A percentile compares a stretch with the other conserved stretches of the same genome.
phyloP scores from a whole-genome alignment of 768 basidiomycete genomes.

The Strobilomyces confusus region DNA sequence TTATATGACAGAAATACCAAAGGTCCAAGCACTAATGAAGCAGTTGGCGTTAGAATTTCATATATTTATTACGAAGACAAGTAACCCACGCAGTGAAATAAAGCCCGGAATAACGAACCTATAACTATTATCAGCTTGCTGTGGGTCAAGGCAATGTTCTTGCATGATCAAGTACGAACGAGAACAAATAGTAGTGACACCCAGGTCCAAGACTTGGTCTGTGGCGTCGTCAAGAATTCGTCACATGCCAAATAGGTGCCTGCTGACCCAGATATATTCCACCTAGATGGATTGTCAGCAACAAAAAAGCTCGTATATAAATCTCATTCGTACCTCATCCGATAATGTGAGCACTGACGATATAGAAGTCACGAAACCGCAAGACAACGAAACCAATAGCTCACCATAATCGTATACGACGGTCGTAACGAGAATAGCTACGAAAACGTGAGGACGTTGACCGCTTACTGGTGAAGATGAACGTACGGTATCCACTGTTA shows the following conservation, averaged over 20 bases:
- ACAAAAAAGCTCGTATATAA: not conserved
- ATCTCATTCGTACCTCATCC: not conserved
- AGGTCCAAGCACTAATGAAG: not conserved
- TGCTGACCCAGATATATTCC: slow-evolving; percentile 13
- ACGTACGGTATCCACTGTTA: too few species aligned
- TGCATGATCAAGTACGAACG: not conserved
- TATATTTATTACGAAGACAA: not conserved
- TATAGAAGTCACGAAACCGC: not conserved
- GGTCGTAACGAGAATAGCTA: not conserved
- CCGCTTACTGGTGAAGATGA: not conserved
- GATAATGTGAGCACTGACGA: slow-evolving; percentile 8
- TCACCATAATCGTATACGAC: slow-evolving; percentile 11
- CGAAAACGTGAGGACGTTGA: not conserved
- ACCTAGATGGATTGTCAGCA: not conserved
- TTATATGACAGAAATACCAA: not conserved
- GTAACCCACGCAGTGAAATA: not conserved
- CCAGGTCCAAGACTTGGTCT: slow-evolving; percentile 9
- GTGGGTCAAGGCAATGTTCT: not conserved
- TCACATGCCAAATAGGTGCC: not conserved
- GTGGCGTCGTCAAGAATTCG: not conserved
- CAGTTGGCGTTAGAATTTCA: not conserved
- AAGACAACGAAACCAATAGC: not conserved
- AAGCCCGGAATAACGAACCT: slow-evolving; percentile 11
- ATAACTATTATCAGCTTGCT: not conserved
- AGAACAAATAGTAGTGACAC: slow-evolving; percentile 7